These are phyloP conservation scores for Jacaranda copaia DNA, from an alignment of 257 asterid genomes.

Conservation along the genomic window DNA sequence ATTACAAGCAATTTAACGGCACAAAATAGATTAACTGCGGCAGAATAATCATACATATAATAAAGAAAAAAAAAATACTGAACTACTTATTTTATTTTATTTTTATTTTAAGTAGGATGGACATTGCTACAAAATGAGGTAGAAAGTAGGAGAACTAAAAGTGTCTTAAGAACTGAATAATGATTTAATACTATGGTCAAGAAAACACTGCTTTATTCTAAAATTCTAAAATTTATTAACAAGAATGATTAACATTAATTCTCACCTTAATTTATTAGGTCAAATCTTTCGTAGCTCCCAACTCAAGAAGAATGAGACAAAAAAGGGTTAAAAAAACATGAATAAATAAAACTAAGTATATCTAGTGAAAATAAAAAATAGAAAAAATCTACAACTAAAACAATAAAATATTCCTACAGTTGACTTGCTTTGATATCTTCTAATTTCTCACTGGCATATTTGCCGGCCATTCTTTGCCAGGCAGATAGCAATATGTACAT, in stretches of 20 bases:
- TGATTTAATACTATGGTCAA: slow-evolving; percentile 7
- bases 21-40: no score
- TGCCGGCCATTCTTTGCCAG: slow-evolving; percentile 14
- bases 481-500: background rate
- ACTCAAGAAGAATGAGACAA: background rate
- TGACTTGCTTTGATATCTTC: slow-evolving; percentile 22
- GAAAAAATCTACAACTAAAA: slow-evolving; percentile 5
- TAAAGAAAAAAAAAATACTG: no score
- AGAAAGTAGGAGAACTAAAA: slow-evolving; percentile 37
- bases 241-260: slow-evolving; percentile 19
- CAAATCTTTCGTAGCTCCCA: slow-evolving; percentile 7
- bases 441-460: background rate
- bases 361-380: background rate
- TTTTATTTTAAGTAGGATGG: background rate
- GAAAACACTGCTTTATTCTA: background rate
- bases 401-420: slow-evolving; percentile 7
- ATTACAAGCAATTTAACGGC: no score
- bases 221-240: background rate
- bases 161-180: slow-evolving; percentile 13
- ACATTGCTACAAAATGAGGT: slow-evolving; percentile 2
- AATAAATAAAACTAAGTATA: background rate
- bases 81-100: no score
- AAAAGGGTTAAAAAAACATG: background rate
- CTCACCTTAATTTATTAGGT: slow-evolving; percentile 12
- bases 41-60: no score